These are phyloP conservation scores for Hemileia vastatrix DNA, from an alignment of 1,284 basidiomycete genomes.

Conservation along the genomic window DNA sequence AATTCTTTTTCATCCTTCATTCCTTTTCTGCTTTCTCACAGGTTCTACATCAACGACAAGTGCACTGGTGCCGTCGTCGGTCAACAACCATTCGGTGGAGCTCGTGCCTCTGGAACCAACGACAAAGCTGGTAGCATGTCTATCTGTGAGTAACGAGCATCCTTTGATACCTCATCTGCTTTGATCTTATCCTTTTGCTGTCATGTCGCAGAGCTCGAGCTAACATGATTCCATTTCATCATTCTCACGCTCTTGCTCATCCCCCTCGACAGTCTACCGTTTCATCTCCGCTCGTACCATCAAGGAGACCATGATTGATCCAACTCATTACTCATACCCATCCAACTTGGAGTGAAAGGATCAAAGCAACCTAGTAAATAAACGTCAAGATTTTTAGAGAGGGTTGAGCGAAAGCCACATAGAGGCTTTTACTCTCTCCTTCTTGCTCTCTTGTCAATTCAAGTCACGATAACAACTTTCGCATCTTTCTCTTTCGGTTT, in stretches of 20 bases:
- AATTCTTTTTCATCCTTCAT: too few relatives aligned
- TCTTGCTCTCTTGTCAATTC: too few relatives aligned
- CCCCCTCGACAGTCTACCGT: slow-evolving; percentile 40
- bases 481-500: too few relatives aligned
- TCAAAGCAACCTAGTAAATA: too few relatives aligned
- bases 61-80: too few relatives aligned
- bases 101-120: slow-evolving; percentile 85
- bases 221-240: neutral
- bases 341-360: slow-evolving; percentile 74
- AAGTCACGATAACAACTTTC: too few relatives aligned
- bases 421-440: too few relatives aligned
- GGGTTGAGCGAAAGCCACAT: too few relatives aligned
- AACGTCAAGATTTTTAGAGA: too few relatives aligned
- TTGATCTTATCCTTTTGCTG: slow-evolving; percentile 49
- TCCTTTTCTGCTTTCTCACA: neutral
- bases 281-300: slow-evolving; percentile 68
- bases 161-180: slow-evolving; percentile 66
- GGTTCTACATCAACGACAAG: slow-evolving; percentile 46
- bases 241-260: too few relatives aligned
- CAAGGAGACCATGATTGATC: slow-evolving; percentile 83
- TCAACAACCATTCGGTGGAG: slow-evolving; percentile 95
- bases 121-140: slow-evolving; percentile 89
- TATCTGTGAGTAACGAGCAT: slow-evolving; percentile 51
- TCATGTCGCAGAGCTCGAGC: slow-evolving; percentile 9
- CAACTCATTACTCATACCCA: slow-evolving; percentile 69